These are phyloP conservation scores for Acacia crassicarpa DNA, from an alignment of 306 rosid species.

Conservation along the genomic window DNA sequence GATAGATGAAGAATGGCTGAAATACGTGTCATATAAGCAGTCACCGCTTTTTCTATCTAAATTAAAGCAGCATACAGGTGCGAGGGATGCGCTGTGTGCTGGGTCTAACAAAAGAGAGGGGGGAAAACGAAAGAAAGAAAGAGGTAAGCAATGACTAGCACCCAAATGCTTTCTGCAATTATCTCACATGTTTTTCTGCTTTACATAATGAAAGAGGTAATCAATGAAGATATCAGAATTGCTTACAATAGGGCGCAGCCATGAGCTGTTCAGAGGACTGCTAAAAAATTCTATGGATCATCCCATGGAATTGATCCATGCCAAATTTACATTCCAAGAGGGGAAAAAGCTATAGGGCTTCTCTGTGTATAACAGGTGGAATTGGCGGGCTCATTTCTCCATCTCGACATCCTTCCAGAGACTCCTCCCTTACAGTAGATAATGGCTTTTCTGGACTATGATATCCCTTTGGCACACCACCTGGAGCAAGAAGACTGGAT, in stretches of 20 bases:
- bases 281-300: conserved; percentile 6
- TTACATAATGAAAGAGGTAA: not conserved
- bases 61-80: conserved; percentile 2
- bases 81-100: not conserved
- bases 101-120: not conserved
- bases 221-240: not conserved
- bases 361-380: conserved; percentile 58
- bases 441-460: conserved; percentile 44
- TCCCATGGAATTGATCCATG: conserved; percentile 10
- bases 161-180: not conserved
- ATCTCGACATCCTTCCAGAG: conserved; percentile 43
- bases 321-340: not conserved
- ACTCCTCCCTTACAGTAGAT: conserved; percentile 47
- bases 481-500: conserved; percentile 40
- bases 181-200: conserved; percentile 1
- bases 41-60: not conserved
- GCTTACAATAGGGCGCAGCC: not conserved
- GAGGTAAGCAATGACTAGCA: not conserved
- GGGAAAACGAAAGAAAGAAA: not conserved
- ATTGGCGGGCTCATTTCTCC: conserved; percentile 76
- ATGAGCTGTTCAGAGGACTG: not conserved
- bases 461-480: conserved; percentile 32
- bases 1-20: not conserved
- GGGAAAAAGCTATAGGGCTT: conserved; percentile 21
- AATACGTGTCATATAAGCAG: not conserved